Evolutionary conservation across 306 rosid species (phyloP).

Genomic region (Trifolium repens): DNA sequence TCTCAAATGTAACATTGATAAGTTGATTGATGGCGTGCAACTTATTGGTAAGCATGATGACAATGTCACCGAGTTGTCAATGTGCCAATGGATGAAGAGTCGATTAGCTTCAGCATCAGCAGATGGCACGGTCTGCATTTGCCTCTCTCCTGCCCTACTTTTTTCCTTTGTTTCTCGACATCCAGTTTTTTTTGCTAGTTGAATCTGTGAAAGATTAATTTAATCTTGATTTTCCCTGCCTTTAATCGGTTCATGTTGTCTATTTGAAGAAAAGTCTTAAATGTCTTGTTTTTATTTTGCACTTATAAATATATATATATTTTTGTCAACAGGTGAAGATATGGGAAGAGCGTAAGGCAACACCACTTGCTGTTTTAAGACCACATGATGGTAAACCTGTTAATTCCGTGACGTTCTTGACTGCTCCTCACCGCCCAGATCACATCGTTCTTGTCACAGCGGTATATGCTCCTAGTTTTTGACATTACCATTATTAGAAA

Average conservation of each 20-base stretch:
- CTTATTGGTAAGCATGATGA: slow-evolving; percentile 71
- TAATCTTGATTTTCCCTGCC: not conserved
- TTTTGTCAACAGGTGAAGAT: slow-evolving; percentile 66
- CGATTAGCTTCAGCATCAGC: slow-evolving; percentile 77
- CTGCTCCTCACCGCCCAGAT: slow-evolving; percentile 76
- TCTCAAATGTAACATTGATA: slow-evolving; percentile 65
- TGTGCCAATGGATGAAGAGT: slow-evolving; percentile 87
- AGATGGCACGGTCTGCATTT: slow-evolving; percentile 71
- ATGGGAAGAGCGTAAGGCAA: slow-evolving; percentile 73
- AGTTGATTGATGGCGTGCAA: slow-evolving; percentile 66
- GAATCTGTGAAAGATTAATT: slow-evolving; percentile 25
- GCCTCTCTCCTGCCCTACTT: slow-evolving; percentile 18
- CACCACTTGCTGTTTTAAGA: slow-evolving; percentile 64
- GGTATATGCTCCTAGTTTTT: slow-evolving; percentile 51
- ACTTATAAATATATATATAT: slow-evolving; percentile 25
- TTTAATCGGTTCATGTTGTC: slow-evolving; percentile 26
- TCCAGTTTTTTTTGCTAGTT: slow-evolving; percentile 35
- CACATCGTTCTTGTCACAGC: slow-evolving; percentile 75
- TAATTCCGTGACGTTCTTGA: slow-evolving; percentile 71
- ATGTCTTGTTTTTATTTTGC: slow-evolving; percentile 18
- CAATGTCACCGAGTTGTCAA: slow-evolving; percentile 69
- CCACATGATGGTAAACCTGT: slow-evolving; percentile 76
- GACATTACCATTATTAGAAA: slow-evolving; percentile 27
- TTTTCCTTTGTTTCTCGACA: slow-evolving; percentile 28
- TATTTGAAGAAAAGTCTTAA: slow-evolving; percentile 6